These are phyloP conservation scores for Cicer chorassanicum DNA, from an alignment of 306 rosid species.

Conservation along the genomic window DNA sequence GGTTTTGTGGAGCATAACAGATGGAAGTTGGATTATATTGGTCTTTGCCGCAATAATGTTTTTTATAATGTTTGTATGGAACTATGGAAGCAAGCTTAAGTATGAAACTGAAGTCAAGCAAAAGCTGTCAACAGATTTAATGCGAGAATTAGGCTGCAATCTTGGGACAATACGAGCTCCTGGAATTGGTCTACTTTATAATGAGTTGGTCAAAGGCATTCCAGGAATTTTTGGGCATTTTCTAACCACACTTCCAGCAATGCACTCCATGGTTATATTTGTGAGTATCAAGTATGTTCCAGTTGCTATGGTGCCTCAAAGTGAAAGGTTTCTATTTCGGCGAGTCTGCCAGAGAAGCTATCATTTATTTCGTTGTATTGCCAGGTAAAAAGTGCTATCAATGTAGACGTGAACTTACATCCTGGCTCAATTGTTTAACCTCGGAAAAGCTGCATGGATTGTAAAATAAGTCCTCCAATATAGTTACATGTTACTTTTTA, in stretches of 20 bases:
- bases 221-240: constrained; percentile 97
- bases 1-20: constrained; percentile 78
- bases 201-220: constrained; percentile 94
- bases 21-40: constrained; percentile 97
- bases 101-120: constrained; percentile 96
- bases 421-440: background rate
- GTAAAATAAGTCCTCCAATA: background rate
- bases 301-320: constrained; percentile 90
- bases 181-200: constrained; percentile 91
- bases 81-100: constrained; percentile 94
- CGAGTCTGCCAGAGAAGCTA: constrained; percentile 86
- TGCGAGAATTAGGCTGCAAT: constrained; percentile 85
- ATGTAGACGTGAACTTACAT: background rate
- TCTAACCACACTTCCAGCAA: constrained; percentile 70
- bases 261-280: constrained; percentile 85
- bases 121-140: constrained; percentile 82
- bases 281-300: constrained; percentile 93
- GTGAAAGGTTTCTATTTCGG: constrained; percentile 94
- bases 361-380: constrained; percentile 95
- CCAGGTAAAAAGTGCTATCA: constrained; percentile 61
- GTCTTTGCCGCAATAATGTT: constrained; percentile 80
- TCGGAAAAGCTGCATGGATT: constrained; percentile 2
- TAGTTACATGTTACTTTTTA: background rate
- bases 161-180: constrained; percentile 97
- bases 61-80: constrained; percentile 87